These are phyloP conservation scores for Aspergillus avenaceus DNA, from an alignment of 495 filamentous ascomycete genomes.

Conservation along the genomic window DNA sequence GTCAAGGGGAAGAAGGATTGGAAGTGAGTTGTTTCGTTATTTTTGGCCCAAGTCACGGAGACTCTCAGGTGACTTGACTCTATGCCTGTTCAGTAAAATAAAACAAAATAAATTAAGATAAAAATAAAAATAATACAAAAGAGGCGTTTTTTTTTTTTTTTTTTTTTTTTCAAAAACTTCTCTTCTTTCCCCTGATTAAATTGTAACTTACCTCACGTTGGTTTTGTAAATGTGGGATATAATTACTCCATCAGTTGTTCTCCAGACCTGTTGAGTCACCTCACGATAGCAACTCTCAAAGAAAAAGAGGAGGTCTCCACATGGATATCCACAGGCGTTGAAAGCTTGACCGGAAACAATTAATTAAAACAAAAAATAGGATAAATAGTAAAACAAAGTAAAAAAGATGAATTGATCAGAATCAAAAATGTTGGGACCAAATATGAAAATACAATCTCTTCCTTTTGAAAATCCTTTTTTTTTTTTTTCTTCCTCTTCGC, in stretches of 20 bases:
- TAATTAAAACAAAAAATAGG: background rate
- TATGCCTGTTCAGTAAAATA: background rate
- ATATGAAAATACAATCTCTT: background rate
- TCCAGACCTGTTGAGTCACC: background rate
- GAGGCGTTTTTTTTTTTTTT: constrained; percentile 3
- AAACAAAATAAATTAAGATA: background rate
- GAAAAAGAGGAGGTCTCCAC: background rate
- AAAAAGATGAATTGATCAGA: background rate
- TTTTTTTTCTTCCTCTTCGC: background rate
- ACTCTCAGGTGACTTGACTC: background rate
- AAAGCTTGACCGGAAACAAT: background rate
- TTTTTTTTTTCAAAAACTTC: background rate
- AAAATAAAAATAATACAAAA: too few species aligned
- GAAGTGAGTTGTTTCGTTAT: too few species aligned
- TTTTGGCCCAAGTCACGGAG: background rate
- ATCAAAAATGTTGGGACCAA: background rate
- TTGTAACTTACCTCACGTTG: background rate
- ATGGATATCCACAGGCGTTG: background rate
- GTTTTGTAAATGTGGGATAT: background rate
- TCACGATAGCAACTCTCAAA: background rate
- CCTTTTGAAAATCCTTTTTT: background rate
- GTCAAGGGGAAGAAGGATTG: background rate
- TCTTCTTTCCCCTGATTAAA: background rate
- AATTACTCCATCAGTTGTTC: background rate
- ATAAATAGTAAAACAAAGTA: background rate